These are phyloP conservation scores for Globisporangium alternatum DNA, from an alignment of 352 stramenopile species.

Conservation along the genomic window DNA sequence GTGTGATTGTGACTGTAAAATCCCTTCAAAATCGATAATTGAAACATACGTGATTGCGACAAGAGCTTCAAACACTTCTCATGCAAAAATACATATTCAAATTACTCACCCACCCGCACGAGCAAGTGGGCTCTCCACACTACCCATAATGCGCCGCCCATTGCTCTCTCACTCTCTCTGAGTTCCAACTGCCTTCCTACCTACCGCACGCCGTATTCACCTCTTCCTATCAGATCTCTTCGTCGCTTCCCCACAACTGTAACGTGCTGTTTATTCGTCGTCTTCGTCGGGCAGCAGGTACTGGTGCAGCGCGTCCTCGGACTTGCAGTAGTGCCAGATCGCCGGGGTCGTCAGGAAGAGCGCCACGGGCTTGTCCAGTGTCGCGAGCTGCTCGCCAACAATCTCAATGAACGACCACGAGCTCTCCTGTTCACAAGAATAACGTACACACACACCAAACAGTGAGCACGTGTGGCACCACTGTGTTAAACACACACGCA, in stretches of 20 bases:
- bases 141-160: neutral
- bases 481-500: neutral
- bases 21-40: neutral
- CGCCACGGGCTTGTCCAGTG: conserved; percentile 58
- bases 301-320: conserved; percentile 71
- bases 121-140: neutral
- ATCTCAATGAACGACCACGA: conserved; percentile 78
- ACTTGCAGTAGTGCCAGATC: conserved; percentile 85
- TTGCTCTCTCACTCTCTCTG: conserved; percentile 4
- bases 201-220: neutral
- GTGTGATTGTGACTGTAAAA: no score
- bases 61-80: no score
- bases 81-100: conserved; percentile 6
- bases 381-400: conserved; percentile 68
- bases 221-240: neutral
- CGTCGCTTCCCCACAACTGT: neutral
- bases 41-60: no score
- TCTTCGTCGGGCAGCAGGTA: conserved; percentile 76
- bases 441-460: neutral
- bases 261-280: conserved; percentile 30
- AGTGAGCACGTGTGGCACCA: neutral
- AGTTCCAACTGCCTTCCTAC: neutral
- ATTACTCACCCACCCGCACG: neutral
- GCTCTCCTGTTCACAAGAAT: conserved; percentile 48
- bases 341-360: conserved; percentile 68